A percentile compares a stretch with the other conserved stretches of the same genome.
Conservation (phyloP, 768 basidiomycete species). For the Bullera alba region DNA sequence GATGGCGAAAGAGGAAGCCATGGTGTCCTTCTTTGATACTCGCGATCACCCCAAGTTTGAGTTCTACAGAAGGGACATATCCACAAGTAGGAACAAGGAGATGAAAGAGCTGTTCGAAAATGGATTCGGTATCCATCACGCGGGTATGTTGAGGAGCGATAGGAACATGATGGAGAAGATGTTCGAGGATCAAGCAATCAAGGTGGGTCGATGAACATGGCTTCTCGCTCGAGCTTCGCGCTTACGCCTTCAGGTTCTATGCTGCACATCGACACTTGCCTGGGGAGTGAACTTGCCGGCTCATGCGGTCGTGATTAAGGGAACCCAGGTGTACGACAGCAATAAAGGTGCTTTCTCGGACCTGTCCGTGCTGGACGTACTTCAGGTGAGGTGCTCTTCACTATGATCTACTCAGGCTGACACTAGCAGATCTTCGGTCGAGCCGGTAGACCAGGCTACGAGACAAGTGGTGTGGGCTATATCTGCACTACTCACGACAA, state of each 20-base stretch:
- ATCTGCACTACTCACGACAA: constrained; percentile 95
- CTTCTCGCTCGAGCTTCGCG: background rate
- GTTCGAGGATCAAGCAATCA: constrained; percentile 85
- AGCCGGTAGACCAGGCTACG: constrained; percentile 61
- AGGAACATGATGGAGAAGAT: constrained; percentile 90
- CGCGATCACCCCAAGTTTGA: constrained; percentile 70
- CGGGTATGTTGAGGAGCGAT: constrained; percentile 91
- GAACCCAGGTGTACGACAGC: constrained; percentile 92
- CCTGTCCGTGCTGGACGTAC: constrained; percentile 85
- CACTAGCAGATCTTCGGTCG: constrained; percentile 81
- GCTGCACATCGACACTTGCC: constrained; percentile 94
- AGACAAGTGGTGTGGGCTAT: constrained; percentile 90
- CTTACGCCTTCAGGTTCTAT: constrained; percentile 66
- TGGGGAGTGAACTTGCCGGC: constrained; percentile 99
- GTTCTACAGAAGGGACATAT: constrained; percentile 69
- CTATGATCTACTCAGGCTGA: background rate
- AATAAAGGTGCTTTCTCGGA: constrained; percentile 83
- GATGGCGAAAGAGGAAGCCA: constrained; percentile 63
- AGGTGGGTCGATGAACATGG: constrained; percentile 52
- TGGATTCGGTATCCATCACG: constrained; percentile 97
- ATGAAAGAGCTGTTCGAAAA: constrained; percentile 87
- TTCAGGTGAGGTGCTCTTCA: constrained; percentile 49
- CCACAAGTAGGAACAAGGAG: constrained; percentile 82
- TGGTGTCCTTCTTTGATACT: constrained; percentile 69
- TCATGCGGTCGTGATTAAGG: constrained; percentile 95